phyloP scores from a whole-genome alignment of 805 yeast genomes.

The Suhomyces prunicola region DNA sequence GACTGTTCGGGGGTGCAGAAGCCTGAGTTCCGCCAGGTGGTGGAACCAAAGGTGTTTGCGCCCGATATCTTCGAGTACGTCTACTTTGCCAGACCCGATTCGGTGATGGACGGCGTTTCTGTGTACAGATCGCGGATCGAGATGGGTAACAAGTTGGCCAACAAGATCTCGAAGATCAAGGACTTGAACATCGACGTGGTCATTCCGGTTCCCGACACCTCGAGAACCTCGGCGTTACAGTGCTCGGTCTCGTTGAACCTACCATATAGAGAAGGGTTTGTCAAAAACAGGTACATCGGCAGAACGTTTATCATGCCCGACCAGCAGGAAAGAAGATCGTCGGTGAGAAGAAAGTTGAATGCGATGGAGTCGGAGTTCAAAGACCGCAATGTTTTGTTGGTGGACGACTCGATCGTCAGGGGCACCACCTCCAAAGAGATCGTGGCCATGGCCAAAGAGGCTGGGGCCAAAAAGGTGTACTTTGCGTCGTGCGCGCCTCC shows the following conservation, averaged over 20 bases:
- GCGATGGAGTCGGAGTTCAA: slow-evolving; percentile 94
- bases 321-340: slow-evolving; percentile 88
- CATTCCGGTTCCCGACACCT: slow-evolving; percentile 96
- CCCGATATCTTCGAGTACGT: slow-evolving; percentile 98
- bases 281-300: slow-evolving; percentile 94
- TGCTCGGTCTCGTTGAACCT: slow-evolving; percentile 77
- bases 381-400: slow-evolving; percentile 80
- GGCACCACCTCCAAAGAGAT: slow-evolving; percentile 97
- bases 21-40: slow-evolving; percentile 87
- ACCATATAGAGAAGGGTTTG: slow-evolving; percentile 95
- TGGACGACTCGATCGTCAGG: slow-evolving; percentile 95
- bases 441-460: slow-evolving; percentile 97
- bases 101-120: slow-evolving; percentile 93
- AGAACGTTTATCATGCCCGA: slow-evolving; percentile 98
- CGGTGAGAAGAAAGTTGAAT: slow-evolving; percentile 90
- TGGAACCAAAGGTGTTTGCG: slow-evolving; percentile 70
- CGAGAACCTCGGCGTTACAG: slow-evolving; percentile 93
- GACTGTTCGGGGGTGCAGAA: slow-evolving; percentile 42
- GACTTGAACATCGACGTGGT: slow-evolving; percentile 81
- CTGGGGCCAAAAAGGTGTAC: slow-evolving; percentile 93
- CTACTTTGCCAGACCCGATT: slow-evolving; percentile 96
- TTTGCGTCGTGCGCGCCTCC: slow-evolving; percentile 98
- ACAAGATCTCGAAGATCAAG: slow-evolving; percentile 48
- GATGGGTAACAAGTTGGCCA: slow-evolving; percentile 90
- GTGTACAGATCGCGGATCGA: slow-evolving; percentile 89